phyloP scores from a whole-genome alignment of 139 green algal species.

The Pseudopediastrum boryanum region DNA sequence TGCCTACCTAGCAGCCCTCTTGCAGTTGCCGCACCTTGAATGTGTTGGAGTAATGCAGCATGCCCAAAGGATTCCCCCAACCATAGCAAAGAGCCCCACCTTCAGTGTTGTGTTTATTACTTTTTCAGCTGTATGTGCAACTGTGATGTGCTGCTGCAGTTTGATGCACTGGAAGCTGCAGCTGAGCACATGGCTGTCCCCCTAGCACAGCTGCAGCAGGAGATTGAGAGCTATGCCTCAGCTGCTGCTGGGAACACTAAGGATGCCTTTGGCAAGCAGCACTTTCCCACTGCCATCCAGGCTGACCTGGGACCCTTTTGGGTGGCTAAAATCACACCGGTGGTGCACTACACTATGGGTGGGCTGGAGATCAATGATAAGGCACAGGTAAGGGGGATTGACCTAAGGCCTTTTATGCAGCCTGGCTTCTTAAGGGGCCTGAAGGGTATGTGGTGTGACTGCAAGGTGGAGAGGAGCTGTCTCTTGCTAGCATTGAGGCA shows the following conservation, averaged over 20 bases:
- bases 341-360: conserved; percentile 89
- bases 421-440: background rate
- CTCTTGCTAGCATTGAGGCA: too few relatives aligned
- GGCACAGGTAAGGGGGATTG: conserved; percentile 28
- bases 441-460: too few relatives aligned
- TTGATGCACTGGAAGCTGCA: conserved; percentile 35
- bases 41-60: too few relatives aligned
- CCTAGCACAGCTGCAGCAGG: conserved; percentile 30
- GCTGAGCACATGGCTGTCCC: conserved; percentile 42
- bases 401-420: background rate
- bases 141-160: conserved; percentile 18
- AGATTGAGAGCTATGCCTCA: conserved; percentile 53
- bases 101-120: too few relatives aligned
- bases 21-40: too few relatives aligned
- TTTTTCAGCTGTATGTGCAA: too few relatives aligned
- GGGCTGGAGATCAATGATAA: conserved; percentile 58
- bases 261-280: conserved; percentile 69
- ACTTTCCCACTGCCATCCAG: conserved; percentile 55
- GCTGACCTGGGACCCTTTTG: conserved; percentile 40
- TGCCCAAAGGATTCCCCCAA: too few relatives aligned
- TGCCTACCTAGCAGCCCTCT: too few relatives aligned
- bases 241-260: background rate
- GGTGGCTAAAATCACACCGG: conserved; percentile 64
- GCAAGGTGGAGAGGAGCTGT: too few relatives aligned
- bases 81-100: too few relatives aligned